Percentiles rank a stretch among this genome's conserved stretches.
Evolutionary conservation across 2,329 filamentous ascomycete species (phyloP).

Genomic region (Bipolaris cookei): DNA sequence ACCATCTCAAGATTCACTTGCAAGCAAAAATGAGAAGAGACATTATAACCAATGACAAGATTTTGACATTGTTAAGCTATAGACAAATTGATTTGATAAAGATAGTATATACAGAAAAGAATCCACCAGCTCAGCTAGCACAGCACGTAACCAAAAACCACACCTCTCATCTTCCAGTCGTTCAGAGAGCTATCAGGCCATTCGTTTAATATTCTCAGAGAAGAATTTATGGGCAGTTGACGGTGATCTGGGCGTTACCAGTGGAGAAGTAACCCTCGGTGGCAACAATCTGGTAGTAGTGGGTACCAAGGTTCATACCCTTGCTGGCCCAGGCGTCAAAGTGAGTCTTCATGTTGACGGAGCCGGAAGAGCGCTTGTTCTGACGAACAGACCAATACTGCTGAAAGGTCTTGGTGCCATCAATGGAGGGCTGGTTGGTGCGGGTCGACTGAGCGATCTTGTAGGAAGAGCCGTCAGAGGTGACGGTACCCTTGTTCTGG

Average conservation of each 20-base stretch:
- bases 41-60: background rate
- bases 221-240: constrained; percentile 41
- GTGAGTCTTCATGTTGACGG: constrained; percentile 43
- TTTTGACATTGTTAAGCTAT: constrained; percentile 1
- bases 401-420: constrained; percentile 59
- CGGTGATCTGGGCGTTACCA: constrained; percentile 58
- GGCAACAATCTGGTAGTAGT: constrained; percentile 51
- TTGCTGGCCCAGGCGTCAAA: constrained; percentile 45
- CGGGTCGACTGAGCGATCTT: constrained; percentile 40
- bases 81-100: background rate
- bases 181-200: background rate
- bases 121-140: background rate
- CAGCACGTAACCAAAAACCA: background rate
- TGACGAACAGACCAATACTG: constrained; percentile 58
- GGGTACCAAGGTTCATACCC: constrained; percentile 40
- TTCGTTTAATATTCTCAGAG: background rate
- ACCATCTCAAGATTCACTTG: background rate
- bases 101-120: constrained; percentile 1
- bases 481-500: constrained; percentile 42
- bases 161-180: background rate
- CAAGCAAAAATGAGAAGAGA: background rate
- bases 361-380: constrained; percentile 40
- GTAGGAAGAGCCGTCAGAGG: constrained; percentile 41
- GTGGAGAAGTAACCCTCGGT: constrained; percentile 57
- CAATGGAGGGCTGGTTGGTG: constrained; percentile 56